Evolutionary conservation across 1,139 yeast genomes (phyloP).

Genomic region (Geotrichum histeridarum): DNA sequence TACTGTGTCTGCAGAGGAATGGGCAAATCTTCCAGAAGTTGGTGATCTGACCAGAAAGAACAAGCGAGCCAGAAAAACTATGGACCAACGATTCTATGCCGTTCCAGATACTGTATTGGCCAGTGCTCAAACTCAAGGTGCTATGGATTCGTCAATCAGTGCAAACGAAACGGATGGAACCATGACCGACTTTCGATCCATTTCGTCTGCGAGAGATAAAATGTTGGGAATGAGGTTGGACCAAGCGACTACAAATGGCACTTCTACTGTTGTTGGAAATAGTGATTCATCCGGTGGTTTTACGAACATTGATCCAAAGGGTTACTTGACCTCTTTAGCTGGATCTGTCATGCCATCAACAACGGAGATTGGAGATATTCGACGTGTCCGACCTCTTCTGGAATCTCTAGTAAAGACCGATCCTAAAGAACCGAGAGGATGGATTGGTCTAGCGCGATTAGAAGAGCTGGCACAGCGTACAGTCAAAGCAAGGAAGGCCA

Average conservation of each 20-base stretch:
- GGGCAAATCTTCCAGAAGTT: slow-evolving; percentile 83
- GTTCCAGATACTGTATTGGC: slow-evolving; percentile 65
- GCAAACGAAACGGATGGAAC: slow-evolving; percentile 30
- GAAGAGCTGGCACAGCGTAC: slow-evolving; percentile 63
- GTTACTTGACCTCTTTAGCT: slow-evolving; percentile 41
- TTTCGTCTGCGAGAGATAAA: slow-evolving; percentile 51
- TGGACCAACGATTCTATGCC: slow-evolving; percentile 67
- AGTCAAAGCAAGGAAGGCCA: slow-evolving; percentile 53
- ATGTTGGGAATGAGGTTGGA: slow-evolving; percentile 49
- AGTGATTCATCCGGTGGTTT: slow-evolving; percentile 26
- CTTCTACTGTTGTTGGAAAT: slow-evolving; percentile 11
- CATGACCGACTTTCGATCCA: slow-evolving; percentile 45
- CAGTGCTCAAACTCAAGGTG: slow-evolving; percentile 39
- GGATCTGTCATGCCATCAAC: slow-evolving; percentile 22
- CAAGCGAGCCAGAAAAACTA: slow-evolving; percentile 64
- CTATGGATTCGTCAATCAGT: slow-evolving; percentile 34
- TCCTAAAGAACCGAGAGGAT: slow-evolving; percentile 69
- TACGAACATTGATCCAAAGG: slow-evolving; percentile 36
- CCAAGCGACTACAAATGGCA: slow-evolving; percentile 24
- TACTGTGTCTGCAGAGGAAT: slow-evolving; percentile 59
- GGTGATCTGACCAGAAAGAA: slow-evolving; percentile 80
- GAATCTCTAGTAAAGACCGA: slow-evolving; percentile 65
- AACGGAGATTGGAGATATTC: slow-evolving; percentile 48
- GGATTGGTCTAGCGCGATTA: slow-evolving; percentile 83
- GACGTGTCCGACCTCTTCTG: slow-evolving; percentile 56